Evolutionary conservation across 352 stramenopile species (phyloP).

Genomic region (Blastocystis hominis): DNA sequence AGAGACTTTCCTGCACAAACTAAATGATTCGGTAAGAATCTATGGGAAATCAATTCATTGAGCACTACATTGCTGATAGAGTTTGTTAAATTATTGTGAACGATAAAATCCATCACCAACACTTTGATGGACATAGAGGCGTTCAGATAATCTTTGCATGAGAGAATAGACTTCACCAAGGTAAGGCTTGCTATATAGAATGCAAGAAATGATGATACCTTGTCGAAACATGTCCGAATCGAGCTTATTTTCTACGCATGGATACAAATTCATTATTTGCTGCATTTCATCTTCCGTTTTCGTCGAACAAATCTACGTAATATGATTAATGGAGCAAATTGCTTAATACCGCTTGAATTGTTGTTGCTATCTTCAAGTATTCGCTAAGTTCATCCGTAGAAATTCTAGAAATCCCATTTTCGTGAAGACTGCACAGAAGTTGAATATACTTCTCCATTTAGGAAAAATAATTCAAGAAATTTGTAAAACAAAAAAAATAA

Average conservation of each 20-base stretch:
- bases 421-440: neutral
- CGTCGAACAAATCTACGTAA: constrained; percentile 8
- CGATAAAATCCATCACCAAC: neutral
- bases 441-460: neutral
- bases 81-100: neutral
- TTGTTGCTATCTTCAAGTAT: neutral
- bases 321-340: neutral
- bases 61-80: constrained; percentile 14
- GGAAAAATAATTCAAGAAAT: neutral
- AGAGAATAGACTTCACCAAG: neutral
- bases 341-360: neutral
- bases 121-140: neutral
- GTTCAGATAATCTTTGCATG: neutral
- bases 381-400: neutral
- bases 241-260: neutral
- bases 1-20: neutral
- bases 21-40: neutral
- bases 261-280: neutral
- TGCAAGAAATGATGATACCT: neutral
- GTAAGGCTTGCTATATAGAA: neutral
- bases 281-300: neutral
- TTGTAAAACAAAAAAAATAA: neutral
- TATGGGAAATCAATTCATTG: neutral
- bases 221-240: neutral
- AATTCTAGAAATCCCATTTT: neutral